Base-by-base conservation (phyloP, 2,329 filamentous ascomycete genomes). In the Diaporthe humulicola region DNA sequence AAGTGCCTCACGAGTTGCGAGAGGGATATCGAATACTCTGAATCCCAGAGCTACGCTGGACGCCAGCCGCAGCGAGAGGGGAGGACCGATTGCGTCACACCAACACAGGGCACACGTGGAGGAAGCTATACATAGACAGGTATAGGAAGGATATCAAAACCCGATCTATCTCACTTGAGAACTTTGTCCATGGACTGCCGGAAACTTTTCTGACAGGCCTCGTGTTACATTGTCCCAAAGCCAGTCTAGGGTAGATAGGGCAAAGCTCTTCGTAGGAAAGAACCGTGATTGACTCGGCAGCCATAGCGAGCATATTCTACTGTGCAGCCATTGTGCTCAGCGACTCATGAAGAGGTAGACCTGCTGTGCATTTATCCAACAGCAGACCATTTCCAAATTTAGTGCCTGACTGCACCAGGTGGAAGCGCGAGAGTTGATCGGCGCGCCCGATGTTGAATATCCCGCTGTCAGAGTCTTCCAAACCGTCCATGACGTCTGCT, bases 1-100 rank as follows among this genome's bases (percentile, higher is more conserved):
- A 67, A 10, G 64, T 67, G 4, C 45, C 64, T 25, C 30, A 22
- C 17, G 45, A 67, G 42, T 40, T 67, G 30, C 33, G 64, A 52
- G 64, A 52, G 3, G 64, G 64, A 38, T 52, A 67, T n/a, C 30
- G 19, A 10, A 67, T 67, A 67, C 64, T 52, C 22, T 52, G 45
- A 25, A 42, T n/a, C 7, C 33, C 19, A 15, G 12, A 17, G 14
- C 12, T 8, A 14, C 22, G 30, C 4, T n/a, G 5, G 22, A 10
- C 15, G 14, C 22, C 15, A 42, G 40, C 4, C 40, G 40, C 12
- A 14, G 12, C 17, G 4, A 19, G 36, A 12, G 57, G 6, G 4
- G 7, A 15, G 30, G 22, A 64, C n/a, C 2, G 14, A 38, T 17
- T n/a, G 12, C 2, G 22, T 36, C 56, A 36, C 56, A 22, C 56